Evolutionary conservation across 75 land plant genomes (phyloP).

Genomic region (Selaginella tamariscina): DNA sequence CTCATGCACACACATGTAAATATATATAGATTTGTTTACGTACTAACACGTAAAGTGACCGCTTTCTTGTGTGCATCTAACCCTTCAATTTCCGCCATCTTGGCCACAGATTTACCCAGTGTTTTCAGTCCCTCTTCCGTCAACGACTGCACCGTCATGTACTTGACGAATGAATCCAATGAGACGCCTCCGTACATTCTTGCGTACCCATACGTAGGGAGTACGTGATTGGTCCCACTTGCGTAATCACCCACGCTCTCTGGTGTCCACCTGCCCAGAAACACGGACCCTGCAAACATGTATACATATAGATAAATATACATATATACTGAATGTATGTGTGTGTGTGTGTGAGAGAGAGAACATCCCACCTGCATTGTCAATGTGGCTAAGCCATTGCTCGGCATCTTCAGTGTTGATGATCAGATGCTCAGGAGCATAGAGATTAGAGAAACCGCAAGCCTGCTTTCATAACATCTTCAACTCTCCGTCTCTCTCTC

Average conservation of each 20-base stretch:
- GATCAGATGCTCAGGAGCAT: conserved; percentile 98
- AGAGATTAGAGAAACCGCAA: conserved; percentile 75
- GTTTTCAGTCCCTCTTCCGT: conserved; percentile 66
- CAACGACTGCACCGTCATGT: conserved; percentile 88
- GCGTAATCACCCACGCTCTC: conserved; percentile 7
- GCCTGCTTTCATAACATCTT: too few species aligned
- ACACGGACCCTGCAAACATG: conserved; percentile 7
- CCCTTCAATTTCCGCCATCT: conserved; percentile 97
- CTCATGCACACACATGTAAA: too few species aligned
- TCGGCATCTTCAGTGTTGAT: conserved; percentile 85
- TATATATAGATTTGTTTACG: background rate
- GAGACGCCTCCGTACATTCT: conserved; percentile 95
- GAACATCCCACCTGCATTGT: conserved; percentile 94
- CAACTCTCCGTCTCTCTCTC: too few species aligned
- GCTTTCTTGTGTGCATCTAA: conserved; percentile 95
- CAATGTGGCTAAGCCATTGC: conserved; percentile 64
- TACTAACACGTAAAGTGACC: conserved; percentile 55
- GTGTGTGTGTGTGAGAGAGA: too few species aligned
- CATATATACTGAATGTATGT: background rate
- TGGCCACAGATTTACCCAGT: conserved; percentile 81
- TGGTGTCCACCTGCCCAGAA: conserved; percentile 5
- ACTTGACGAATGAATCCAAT: conserved; percentile 80
- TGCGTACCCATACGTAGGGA: conserved; percentile 29
- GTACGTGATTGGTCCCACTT: conserved; percentile 2
- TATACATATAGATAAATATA: background rate